phyloP scores from a whole-genome alignment of 139 green algal genomes.

The Yamagishiella unicocca region DNA sequence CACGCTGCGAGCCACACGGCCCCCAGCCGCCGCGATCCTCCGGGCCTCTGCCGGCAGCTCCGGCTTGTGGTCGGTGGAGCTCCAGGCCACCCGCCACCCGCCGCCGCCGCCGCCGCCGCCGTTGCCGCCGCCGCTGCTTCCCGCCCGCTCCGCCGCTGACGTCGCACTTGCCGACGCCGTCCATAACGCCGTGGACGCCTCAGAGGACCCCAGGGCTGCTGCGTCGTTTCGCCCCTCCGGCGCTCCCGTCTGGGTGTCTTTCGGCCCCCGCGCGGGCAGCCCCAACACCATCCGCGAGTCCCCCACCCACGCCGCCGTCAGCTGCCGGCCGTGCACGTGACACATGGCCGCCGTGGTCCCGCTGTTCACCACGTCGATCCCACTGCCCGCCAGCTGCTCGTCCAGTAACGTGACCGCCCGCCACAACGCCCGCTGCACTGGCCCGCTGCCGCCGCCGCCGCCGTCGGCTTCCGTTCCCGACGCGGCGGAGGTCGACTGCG shows the following conservation, averaged over 20 bases:
- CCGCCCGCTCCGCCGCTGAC: too few relatives aligned
- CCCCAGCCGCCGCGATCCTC: slow-evolving; percentile 54
- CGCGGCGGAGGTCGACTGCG: not conserved
- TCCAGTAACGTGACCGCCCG: slow-evolving; percentile 1
- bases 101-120: not conserved
- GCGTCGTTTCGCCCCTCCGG: too few relatives aligned
- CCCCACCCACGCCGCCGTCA: slow-evolving; percentile 67
- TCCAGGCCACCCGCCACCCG: slow-evolving; percentile 31
- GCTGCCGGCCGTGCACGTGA: slow-evolving; percentile 43
- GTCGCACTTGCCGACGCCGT: too few relatives aligned
- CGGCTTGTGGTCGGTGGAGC: slow-evolving; percentile 63
- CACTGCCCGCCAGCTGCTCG: slow-evolving; percentile 38
- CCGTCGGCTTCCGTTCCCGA: not conserved
- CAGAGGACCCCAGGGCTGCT: not conserved
- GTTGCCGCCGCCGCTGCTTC: not conserved
- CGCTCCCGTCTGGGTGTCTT: slow-evolving; percentile 3
- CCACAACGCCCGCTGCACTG: slow-evolving; percentile 23
- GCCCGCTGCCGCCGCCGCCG: not conserved
- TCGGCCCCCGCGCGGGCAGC: not conserved
- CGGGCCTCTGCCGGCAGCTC: slow-evolving; percentile 54
- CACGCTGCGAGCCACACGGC: slow-evolving; percentile 52
- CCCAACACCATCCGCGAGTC: slow-evolving; percentile 62
- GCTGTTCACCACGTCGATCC: slow-evolving; percentile 47
- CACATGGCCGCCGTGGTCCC: slow-evolving; percentile 53
- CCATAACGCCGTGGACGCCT: too few relatives aligned